These are phyloP conservation scores for Tricholoma saponaceum DNA, from an alignment of 768 basidiomycete genomes.

Conservation along the genomic window DNA sequence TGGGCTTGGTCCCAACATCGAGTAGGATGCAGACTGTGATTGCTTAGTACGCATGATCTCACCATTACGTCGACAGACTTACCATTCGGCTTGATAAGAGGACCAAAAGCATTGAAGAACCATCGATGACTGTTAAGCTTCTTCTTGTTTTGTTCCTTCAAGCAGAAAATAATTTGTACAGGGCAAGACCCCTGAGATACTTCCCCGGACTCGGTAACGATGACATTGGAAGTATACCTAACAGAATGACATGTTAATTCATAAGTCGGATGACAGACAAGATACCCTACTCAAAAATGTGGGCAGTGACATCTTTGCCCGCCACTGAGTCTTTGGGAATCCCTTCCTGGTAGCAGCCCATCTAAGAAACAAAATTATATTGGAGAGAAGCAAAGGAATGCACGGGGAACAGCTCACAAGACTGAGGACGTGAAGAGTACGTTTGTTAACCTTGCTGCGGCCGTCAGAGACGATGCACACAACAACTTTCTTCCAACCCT, in stretches of 20 bases:
- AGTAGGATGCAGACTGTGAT: slow-evolving; percentile 77
- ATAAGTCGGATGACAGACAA: neutral
- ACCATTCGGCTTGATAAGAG: slow-evolving; percentile 83
- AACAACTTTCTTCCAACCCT: slow-evolving; percentile 89
- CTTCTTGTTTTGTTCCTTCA: slow-evolving; percentile 97
- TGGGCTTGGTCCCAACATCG: slow-evolving; percentile 95
- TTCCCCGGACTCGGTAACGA: slow-evolving; percentile 78
- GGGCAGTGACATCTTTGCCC: slow-evolving; percentile 89
- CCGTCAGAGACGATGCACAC: slow-evolving; percentile 88
- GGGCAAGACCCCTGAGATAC: slow-evolving; percentile 73
- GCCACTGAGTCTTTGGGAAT: slow-evolving; percentile 85
- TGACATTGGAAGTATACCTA: slow-evolving; percentile 75
- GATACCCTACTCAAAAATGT: slow-evolving; percentile 78
- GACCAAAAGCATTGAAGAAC: slow-evolving; percentile 97
- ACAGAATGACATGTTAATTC: slow-evolving; percentile 3
- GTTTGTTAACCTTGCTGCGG: slow-evolving; percentile 82
- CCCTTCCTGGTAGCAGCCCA: slow-evolving; percentile 88
- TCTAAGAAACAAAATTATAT: slow-evolving; percentile 34
- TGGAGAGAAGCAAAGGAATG: neutral
- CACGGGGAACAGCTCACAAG: slow-evolving; percentile 44
- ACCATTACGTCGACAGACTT: slow-evolving; percentile 9
- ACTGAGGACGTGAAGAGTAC: slow-evolving; percentile 85
- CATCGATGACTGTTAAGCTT: slow-evolving; percentile 94
- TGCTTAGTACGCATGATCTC: slow-evolving; percentile 1
- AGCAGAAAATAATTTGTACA: slow-evolving; percentile 84